A percentile compares a stretch with the other conserved stretches of the same genome.
Evolutionary conservation across 306 rosid genomes (phyloP).

Genomic region (Medicago arabica): DNA sequence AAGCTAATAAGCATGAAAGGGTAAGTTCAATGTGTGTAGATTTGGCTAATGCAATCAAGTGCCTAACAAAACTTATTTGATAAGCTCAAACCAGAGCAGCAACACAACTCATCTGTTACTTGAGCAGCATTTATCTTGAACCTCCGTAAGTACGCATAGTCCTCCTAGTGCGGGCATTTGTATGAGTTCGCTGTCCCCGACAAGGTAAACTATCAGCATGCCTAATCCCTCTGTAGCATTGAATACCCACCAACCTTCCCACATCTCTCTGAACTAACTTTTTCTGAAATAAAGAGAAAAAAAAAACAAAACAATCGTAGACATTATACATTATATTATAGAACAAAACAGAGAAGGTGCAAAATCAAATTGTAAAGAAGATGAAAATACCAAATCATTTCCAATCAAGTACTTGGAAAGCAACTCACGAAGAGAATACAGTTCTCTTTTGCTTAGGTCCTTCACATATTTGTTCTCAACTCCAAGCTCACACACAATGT

Average conservation of each 20-base stretch:
- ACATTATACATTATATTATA: neutral
- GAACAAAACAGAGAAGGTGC: slow-evolving; percentile 22
- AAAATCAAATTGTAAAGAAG: slow-evolving; percentile 2
- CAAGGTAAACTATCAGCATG: slow-evolving; percentile 62
- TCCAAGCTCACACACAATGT: slow-evolving; percentile 66
- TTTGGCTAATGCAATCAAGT: neutral
- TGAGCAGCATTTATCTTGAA: slow-evolving; percentile 39
- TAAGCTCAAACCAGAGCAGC: slow-evolving; percentile 20
- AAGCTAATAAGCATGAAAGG: slow-evolving; percentile 4
- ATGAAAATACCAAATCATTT: slow-evolving; percentile 61
- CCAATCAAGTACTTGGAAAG: slow-evolving; percentile 67
- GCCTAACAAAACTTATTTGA: slow-evolving; percentile 40
- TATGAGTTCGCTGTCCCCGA: slow-evolving; percentile 72
- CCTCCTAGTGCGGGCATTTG: slow-evolving; percentile 68
- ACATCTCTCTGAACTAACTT: slow-evolving; percentile 57
- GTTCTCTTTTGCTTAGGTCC: slow-evolving; percentile 75
- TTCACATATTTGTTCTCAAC: slow-evolving; percentile 66
- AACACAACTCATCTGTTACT: slow-evolving; percentile 41
- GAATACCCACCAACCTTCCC: slow-evolving; percentile 55
- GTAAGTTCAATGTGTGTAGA: slow-evolving; percentile 11
- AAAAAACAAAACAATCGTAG: slow-evolving; percentile 3
- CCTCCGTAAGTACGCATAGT: slow-evolving; percentile 43
- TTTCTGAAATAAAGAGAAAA: slow-evolving; percentile 41
- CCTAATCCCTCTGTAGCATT: slow-evolving; percentile 68
- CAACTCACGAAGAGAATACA: slow-evolving; percentile 61